A percentile compares a stretch with the other conserved stretches of the same genome.
These are phyloP conservation scores for Amborella trichopoda DNA, from an alignment of 164 flowering plant genomes.

Conservation along the genomic window DNA sequence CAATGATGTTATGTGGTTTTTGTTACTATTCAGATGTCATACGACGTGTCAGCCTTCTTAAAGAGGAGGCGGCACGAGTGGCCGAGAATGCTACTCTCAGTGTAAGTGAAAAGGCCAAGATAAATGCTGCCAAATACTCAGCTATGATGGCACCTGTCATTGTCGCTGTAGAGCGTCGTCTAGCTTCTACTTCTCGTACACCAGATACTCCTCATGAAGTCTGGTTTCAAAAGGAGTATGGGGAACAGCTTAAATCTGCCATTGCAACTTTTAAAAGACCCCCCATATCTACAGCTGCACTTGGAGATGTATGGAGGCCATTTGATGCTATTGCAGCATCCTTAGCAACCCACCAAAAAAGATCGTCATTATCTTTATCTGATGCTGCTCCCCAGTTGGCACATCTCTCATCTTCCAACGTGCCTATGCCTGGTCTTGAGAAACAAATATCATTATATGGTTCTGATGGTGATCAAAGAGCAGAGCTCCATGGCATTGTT, in stretches of 20 bases:
- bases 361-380: conserved; percentile 56
- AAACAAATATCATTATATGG: conserved; percentile 47
- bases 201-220: conserved; percentile 93
- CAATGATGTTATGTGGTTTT: no score
- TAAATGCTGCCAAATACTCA: conserved; percentile 89
- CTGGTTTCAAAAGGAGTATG: conserved; percentile 76
- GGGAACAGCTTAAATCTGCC: conserved; percentile 65
- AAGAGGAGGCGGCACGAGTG: conserved; percentile 86
- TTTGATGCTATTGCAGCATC: conserved; percentile 78
- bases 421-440: conserved; percentile 98
- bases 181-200: conserved; percentile 77
- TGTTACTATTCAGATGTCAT: conserved; percentile 69
- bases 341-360: conserved; percentile 74
- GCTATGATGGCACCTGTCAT: conserved; percentile 98
- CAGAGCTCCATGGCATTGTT: conserved; percentile 47
- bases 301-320: conserved; percentile 92
- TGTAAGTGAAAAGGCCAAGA: conserved; percentile 74
- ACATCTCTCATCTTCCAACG: conserved; percentile 66
- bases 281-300: conserved; percentile 58
- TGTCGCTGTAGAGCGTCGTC: conserved; percentile 94
- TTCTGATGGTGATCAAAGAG: conserved; percentile 24
- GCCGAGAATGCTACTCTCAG: conserved; percentile 79
- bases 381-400: conserved; percentile 87
- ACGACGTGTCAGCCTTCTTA: conserved; percentile 81
- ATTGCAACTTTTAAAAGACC: conserved; percentile 64